These are phyloP conservation scores for Saururus chinensis DNA, from an alignment of 164 flowering plant species.

Conservation along the genomic window DNA sequence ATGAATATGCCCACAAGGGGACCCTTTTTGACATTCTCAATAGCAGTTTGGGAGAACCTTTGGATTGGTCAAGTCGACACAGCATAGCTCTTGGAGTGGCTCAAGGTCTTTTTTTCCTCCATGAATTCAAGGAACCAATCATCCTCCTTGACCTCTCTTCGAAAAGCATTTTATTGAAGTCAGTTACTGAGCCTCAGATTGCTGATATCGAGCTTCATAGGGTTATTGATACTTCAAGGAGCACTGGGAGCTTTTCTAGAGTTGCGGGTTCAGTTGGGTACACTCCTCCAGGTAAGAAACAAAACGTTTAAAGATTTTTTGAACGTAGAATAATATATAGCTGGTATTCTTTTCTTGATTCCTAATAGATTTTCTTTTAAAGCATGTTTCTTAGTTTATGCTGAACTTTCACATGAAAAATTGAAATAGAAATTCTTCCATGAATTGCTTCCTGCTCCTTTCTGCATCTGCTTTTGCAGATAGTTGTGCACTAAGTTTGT, in stretches of 20 bases:
- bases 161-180: slow-evolving; percentile 46
- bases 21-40: slow-evolving; percentile 59
- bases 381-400: no score
- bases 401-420: no score
- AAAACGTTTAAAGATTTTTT: no score
- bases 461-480: not conserved
- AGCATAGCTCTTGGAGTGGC: slow-evolving; percentile 68
- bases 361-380: no score
- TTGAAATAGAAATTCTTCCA: not conserved
- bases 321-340: no score
- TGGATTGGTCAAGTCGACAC: slow-evolving; percentile 70
- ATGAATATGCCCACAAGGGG: slow-evolving; percentile 46
- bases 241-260: slow-evolving; percentile 56
- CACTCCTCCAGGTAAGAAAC: slow-evolving; percentile 59
- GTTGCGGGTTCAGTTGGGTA: slow-evolving; percentile 77
- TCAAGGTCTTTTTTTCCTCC: slow-evolving; percentile 66
- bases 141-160: slow-evolving; percentile 64
- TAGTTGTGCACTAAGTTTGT: not conserved
- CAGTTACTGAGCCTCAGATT: slow-evolving; percentile 53
- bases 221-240: slow-evolving; percentile 70
- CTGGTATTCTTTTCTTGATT: no score
- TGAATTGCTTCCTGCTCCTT: not conserved
- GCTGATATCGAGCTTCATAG: slow-evolving; percentile 70
- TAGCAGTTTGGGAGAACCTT: slow-evolving; percentile 14
- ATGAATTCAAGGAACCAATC: slow-evolving; percentile 48